phyloP scores from a whole-genome alignment of 176 grass and related monocot genomes.

The Oryza meridionalis region DNA sequence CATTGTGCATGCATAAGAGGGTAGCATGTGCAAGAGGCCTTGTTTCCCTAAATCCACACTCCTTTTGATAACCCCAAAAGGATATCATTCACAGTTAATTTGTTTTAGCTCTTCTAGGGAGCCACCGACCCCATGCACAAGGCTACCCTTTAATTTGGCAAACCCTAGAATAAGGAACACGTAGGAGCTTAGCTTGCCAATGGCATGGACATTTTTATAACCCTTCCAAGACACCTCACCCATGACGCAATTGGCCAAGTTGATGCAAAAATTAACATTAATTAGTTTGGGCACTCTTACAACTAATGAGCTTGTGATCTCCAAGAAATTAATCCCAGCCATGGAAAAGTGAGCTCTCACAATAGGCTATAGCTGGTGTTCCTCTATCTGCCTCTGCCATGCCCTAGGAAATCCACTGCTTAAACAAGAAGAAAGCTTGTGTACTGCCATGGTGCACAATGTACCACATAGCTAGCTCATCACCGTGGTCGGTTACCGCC shows the following conservation, averaged over 20 bases:
- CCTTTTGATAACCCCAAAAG: constrained; percentile 48
- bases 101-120: constrained; percentile 45
- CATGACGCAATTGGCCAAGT: constrained; percentile 56
- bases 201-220: constrained; percentile 45
- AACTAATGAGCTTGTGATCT: constrained; percentile 25
- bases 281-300: constrained; percentile 12
- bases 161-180: constrained; percentile 49
- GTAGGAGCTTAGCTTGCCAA: constrained; percentile 47
- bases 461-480: neutral
- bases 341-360: constrained; percentile 19
- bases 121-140: neutral
- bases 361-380: neutral
- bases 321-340: constrained; percentile 14
- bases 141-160: constrained; percentile 30
- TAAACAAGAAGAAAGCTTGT: constrained; percentile 30
- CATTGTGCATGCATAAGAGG: neutral
- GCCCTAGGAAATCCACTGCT: constrained; percentile 36
- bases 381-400: neutral
- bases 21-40: constrained; percentile 39
- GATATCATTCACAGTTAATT: constrained; percentile 18
- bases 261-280: constrained; percentile 43
- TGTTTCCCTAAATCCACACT: constrained; percentile 48
- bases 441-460: constrained; percentile 8
- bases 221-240: constrained; percentile 42
- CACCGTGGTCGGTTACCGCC: constrained; percentile 41